A percentile compares a stretch with the other conserved stretches of the same genome.
These are phyloP conservation scores for Ganoderma lucidum DNA, from an alignment of 1,284 basidiomycete genomes.

Conservation along the genomic window DNA sequence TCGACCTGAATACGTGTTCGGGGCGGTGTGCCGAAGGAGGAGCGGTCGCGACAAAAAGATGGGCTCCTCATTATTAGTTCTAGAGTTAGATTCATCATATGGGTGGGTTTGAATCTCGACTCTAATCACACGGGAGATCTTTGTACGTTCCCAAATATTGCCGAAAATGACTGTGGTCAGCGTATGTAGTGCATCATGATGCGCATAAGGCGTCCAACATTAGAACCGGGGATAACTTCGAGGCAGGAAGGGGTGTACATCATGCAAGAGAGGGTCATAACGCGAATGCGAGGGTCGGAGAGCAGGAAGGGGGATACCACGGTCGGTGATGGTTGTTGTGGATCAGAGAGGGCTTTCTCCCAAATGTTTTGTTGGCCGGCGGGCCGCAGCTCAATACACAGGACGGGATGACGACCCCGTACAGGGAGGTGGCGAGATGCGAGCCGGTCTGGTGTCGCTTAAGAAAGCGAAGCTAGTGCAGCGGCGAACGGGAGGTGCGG, in stretches of 20 bases:
- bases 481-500: neutral
- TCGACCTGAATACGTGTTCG: neutral
- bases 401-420: neutral
- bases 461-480: neutral
- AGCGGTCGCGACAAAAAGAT: neutral
- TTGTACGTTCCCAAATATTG: neutral
- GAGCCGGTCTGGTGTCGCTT: neutral
- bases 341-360: neutral
- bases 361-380: neutral
- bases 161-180: conserved; percentile 3
- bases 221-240: neutral
- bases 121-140: neutral
- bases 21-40: neutral
- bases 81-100: neutral
- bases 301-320: neutral
- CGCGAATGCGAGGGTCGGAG: neutral
- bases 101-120: neutral
- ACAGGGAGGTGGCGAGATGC: neutral
- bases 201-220: neutral
- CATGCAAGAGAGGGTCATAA: neutral
- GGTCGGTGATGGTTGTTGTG: conserved; percentile 2
- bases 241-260: neutral
- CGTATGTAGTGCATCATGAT: neutral
- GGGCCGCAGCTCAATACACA: neutral
- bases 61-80: neutral